These are phyloP conservation scores for Lolium perenne DNA, from an alignment of 176 grass and related monocot species.

Conservation along the genomic window DNA sequence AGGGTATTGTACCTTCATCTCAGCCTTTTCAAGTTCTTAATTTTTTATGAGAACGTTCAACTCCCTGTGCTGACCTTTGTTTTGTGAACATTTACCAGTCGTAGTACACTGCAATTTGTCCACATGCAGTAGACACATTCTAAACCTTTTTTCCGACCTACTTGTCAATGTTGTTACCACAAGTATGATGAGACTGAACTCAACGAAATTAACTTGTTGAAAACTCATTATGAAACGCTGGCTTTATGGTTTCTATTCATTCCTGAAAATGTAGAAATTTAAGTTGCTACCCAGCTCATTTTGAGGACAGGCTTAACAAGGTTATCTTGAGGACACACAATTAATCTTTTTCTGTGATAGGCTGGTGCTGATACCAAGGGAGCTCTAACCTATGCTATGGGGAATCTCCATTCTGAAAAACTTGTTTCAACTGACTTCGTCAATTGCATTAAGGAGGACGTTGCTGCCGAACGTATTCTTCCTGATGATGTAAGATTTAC, in stretches of 20 bases:
- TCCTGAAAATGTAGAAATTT: background rate
- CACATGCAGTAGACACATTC: too few species aligned
- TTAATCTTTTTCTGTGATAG: constrained; percentile 15
- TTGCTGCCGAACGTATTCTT: background rate
- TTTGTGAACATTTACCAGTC: background rate
- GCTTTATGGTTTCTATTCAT: background rate
- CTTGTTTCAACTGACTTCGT: background rate
- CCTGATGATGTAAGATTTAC: constrained; percentile 20
- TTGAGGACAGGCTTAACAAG: background rate
- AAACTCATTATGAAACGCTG: too few species aligned
- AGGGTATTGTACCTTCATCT: background rate
- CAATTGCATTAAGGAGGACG: constrained; percentile 17
- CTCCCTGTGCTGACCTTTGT: background rate
- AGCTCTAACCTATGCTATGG: constrained; percentile 7
- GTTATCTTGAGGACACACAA: background rate
- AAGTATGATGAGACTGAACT: too few species aligned
- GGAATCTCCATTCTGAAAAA: constrained; percentile 26
- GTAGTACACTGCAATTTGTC: too few species aligned
- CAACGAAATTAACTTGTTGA: too few species aligned
- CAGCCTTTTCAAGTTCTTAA: background rate
- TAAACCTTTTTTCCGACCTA: too few species aligned
- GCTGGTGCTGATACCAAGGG: background rate
- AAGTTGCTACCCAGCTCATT: background rate
- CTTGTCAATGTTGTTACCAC: too few species aligned
- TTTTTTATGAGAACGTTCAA: background rate